Base-by-base conservation (phyloP, 1,284 basidiomycete species). In the Malassezia caprae region DNA sequence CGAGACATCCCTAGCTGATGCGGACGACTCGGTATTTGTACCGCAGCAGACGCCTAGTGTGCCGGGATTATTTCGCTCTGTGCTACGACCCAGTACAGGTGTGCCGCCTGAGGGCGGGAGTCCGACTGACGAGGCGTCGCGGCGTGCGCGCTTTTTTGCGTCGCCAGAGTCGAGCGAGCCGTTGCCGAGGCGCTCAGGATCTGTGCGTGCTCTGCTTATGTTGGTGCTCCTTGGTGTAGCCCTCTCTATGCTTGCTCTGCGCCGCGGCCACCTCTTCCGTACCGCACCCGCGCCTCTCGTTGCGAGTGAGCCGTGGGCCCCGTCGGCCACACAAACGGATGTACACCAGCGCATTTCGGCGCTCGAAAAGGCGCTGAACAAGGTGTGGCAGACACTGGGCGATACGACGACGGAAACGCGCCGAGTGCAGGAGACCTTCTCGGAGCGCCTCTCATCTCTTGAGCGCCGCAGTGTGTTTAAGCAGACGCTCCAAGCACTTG, bases 61-160 rank as follows among this genome's bases (percentile, higher is more conserved):
- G 12, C 52, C 52, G 1, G 52, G 52, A 15, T 23, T 53, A 11
- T 53, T 53, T 24, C 52, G 47, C 8, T 53, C 52, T 4, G 52
- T 47, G 32, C 24, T 27, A 5, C 37, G 37, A 3, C 37, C 37
- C 15, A 7, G 19, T 11, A 39, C 37, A 6, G 37, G 37, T 15
- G 37, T 12, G 11, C 17, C 37, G 4, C 19, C 17, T 11, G 17
- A 39, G 15, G 19, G 10, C 10, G 19, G 10, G 17, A 39, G 37
- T 11, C 37, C 37, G 10, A 4, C 19, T 1, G 37, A 21, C 8
- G 37, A 39, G 11, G 17, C 37, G 8, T 21, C 17, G 19, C 37
- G 32, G 15, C 32, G 32, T 34, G 32, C 32, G n/a, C 32, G 32
- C 32, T 34, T 34, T 11, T 34, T 34, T 8, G 13, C 32, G 11